Evolutionary conservation across 345 rosid species (phyloP).

Genomic region (Acer campestre): DNA sequence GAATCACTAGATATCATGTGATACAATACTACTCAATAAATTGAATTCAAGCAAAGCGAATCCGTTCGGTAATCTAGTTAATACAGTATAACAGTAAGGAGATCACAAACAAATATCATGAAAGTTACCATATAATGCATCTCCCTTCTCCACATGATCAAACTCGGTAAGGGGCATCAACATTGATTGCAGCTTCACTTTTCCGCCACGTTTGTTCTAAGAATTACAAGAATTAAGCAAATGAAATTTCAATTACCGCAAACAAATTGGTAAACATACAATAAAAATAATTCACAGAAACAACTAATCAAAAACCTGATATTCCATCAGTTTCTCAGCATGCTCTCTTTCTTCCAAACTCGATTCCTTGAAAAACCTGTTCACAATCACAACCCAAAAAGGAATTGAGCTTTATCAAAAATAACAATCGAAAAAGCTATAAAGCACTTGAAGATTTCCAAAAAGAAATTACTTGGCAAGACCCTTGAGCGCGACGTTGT

Average conservation of each 20-base stretch:
- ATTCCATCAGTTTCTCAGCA: conserved; percentile 92
- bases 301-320: conserved; percentile 57
- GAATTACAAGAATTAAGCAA: not conserved
- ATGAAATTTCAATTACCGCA: not conserved
- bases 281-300: not conserved
- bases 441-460: not conserved
- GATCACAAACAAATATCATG: not conserved
- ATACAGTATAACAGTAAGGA: too few species aligned
- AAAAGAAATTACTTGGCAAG: conserved; percentile 71
- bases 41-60: not conserved
- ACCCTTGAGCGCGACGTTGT: conserved; percentile 87
- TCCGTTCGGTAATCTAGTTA: not conserved
- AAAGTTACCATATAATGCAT: conserved; percentile 79
- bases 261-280: not conserved
- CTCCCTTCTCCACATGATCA: conserved; percentile 91
- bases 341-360: conserved; percentile 93
- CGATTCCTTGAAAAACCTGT: conserved; percentile 90
- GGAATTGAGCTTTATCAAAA: not conserved
- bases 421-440: not conserved
- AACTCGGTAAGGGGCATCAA: conserved; percentile 72
- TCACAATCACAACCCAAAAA: conserved; percentile 19
- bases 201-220: conserved; percentile 93
- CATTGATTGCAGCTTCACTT: conserved; percentile 73
- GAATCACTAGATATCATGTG: not conserved
- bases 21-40: not conserved